These are phyloP conservation scores for Coemansia sp. DNA, from an alignment of 192 early-diverging fungal genomes.

Conservation along the genomic window DNA sequence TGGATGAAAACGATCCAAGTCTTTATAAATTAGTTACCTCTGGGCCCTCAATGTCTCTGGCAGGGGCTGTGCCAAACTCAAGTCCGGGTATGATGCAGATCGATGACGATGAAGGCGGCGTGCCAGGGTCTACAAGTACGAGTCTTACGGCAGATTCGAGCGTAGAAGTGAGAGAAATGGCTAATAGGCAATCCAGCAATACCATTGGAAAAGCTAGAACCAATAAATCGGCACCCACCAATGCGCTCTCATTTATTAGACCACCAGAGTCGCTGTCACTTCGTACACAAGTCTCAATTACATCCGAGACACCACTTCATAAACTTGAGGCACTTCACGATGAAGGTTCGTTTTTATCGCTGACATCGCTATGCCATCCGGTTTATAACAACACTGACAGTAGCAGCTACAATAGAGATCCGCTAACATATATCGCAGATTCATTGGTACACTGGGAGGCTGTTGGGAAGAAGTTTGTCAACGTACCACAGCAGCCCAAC, in stretches of 20 bases:
- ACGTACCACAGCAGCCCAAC: neutral
- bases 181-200: neutral
- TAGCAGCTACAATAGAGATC: neutral
- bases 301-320: conserved; percentile 12
- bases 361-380: conserved; percentile 21
- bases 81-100: conserved; percentile 25
- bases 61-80: neutral
- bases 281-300: conserved; percentile 35
- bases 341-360: conserved; percentile 15
- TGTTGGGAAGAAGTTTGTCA: neutral
- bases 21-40: conserved; percentile 18
- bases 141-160: too few species aligned
- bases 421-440: conserved; percentile 27
- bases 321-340: conserved; percentile 16
- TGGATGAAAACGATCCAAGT: conserved; percentile 46
- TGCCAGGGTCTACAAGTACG: neutral
- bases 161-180: neutral
- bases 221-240: neutral
- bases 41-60: neutral
- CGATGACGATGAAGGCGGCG: conserved; percentile 4
- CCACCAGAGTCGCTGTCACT: conserved; percentile 49
- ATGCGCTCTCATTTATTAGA: conserved; percentile 16
- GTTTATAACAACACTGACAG: too few species aligned
- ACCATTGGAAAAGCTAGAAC: neutral
- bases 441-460: conserved; percentile 35